Base-by-base conservation (phyloP, 2,329 filamentous ascomycete species). In the Didymella pomorum region DNA sequence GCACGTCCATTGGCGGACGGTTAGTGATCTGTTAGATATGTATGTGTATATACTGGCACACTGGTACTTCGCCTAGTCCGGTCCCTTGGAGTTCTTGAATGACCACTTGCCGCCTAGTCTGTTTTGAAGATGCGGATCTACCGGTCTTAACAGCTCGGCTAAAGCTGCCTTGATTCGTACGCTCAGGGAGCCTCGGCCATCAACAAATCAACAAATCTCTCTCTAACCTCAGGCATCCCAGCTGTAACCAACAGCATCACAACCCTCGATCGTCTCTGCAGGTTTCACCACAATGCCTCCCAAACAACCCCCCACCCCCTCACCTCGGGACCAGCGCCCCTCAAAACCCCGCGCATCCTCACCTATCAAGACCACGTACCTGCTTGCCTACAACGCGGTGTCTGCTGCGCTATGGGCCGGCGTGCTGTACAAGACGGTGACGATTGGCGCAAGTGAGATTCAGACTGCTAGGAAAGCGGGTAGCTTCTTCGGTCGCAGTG, bases 321-420 rank as follows among this genome's bases (percentile, higher is more conserved):
- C 56, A 9, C 44, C 52, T 1, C 43, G 48, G 28, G 49, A 58
- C 18, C 51, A 60, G 31, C 51, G 51, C 2, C 31, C 56, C 9
- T 21, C 49, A 2, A 55, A 47, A 25, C 14, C 18, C 9, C 54
- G 41, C 11, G 47, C 42, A 5, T 60, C 43, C 18, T 64, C 57
- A 26, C 66, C 59, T 7, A 39, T 71, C 42, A 76, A 75, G 35
- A 72, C 65, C 14, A 51, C 67, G 6, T 97, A 97, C 80, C 87
- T 98, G 52, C 84, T 93, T 72, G 80, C 88, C 68, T 99, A 98
- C 85, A 98, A 98, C 79, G 83, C 87, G 69, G 73, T 89, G 64
- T 96, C 89, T 52, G 86, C 92, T 60, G 75, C 87, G 21, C 85
- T 94, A 52, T 99, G 95, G 95, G 79, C 85, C 39, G 85, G 86